Percentiles rank a stretch among this genome's conserved stretches.
Evolutionary conservation across 345 rosid species (phyloP).

Genomic region (Lepidium africanum): DNA sequence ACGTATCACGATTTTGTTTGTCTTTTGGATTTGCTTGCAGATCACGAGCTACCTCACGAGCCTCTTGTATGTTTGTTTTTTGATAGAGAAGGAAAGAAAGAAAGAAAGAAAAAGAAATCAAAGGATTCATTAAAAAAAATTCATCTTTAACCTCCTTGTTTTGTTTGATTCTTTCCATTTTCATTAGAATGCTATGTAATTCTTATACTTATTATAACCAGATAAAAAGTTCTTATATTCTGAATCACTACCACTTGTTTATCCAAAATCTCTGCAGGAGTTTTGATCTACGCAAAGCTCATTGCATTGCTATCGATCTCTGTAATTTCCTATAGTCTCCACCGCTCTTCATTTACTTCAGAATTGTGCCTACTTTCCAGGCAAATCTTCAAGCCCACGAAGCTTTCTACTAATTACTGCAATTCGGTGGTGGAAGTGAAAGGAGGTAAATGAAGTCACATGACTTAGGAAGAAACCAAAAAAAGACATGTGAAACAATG

Average conservation of each 20-base stretch:
- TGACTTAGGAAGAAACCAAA: conserved; percentile 23
- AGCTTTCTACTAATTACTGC: not conserved
- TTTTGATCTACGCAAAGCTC: not conserved
- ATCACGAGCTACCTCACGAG: not conserved
- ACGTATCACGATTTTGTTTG: too few species aligned
- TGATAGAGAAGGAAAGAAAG: not conserved
- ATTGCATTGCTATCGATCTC: not conserved
- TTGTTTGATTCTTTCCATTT: conserved; percentile 12
- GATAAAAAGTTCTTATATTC: not conserved
- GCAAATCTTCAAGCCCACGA: not conserved
- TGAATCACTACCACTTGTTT: not conserved
- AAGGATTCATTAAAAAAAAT: not conserved
- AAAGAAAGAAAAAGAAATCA: too few species aligned
- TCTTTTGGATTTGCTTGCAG: too few species aligned
- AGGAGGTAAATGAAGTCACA: conserved; percentile 28
- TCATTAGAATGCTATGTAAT: conserved; percentile 9
- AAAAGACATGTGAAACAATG: conserved; percentile 20
- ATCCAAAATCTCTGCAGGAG: not conserved
- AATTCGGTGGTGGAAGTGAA: conserved; percentile 3
- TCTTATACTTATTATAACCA: not conserved
- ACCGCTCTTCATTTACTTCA: not conserved
- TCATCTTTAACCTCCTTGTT: not conserved
- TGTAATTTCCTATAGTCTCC: not conserved
- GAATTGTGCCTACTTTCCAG: not conserved
- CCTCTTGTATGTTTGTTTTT: conserved; percentile 12